A percentile compares a stretch with the other conserved stretches of the same genome.
Evolutionary conservation across 768 basidiomycete species (phyloP).

Genomic region (Suillus hirtellus): DNA sequence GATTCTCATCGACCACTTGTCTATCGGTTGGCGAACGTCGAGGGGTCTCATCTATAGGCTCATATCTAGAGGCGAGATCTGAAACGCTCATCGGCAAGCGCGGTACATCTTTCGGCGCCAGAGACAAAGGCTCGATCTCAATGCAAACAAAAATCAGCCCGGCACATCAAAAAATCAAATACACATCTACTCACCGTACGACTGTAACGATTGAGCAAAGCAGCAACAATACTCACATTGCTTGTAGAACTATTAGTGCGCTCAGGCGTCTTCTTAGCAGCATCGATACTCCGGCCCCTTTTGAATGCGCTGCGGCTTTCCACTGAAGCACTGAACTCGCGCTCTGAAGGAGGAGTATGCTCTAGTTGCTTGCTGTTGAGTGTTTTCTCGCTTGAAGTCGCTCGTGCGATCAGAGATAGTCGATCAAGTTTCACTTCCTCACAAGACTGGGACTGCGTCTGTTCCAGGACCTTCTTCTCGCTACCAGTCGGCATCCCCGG

Average conservation of each 20-base stretch:
- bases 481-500: neutral
- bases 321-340: constrained; percentile 35
- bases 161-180: constrained; percentile 1
- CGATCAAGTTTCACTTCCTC: constrained; percentile 20
- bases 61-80: constrained; percentile 64
- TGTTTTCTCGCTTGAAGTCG: constrained; percentile 19
- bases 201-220: constrained; percentile 66
- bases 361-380: constrained; percentile 23
- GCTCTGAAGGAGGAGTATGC: constrained; percentile 21
- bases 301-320: constrained; percentile 22
- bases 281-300: constrained; percentile 32
- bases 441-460: neutral
- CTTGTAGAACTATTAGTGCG: constrained; percentile 55
- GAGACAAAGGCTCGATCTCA: constrained; percentile 53
- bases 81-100: constrained; percentile 64
- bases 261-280: constrained; percentile 40
- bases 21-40: constrained; percentile 38
- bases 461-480: constrained; percentile 3
- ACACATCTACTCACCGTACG: constrained; percentile 45
- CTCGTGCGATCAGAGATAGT: constrained; percentile 23
- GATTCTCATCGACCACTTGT: constrained; percentile 28
- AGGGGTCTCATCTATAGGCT: constrained; percentile 47
- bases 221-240: constrained; percentile 62
- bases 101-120: constrained; percentile 61
- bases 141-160: constrained; percentile 10